Percentiles rank a stretch among this genome's conserved stretches.
Conservation (phyloP, 805 yeast species). For the Vanderwaltozyma polyspora region DNA sequence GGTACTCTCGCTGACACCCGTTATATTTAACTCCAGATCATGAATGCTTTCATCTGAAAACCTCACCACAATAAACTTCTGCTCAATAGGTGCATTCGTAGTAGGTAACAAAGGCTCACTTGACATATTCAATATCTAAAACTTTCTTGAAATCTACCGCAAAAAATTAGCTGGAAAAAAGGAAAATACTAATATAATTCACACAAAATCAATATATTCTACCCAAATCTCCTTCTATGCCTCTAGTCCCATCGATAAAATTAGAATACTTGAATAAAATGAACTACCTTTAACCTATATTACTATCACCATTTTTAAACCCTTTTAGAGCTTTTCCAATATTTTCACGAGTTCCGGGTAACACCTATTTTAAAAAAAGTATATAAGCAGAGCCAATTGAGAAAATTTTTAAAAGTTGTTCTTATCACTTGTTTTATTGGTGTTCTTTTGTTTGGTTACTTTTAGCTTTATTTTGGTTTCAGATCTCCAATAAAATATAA, state of each 20-base stretch:
- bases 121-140: conserved; percentile 7
- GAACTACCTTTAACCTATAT: neutral
- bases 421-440: too few species aligned
- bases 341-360: too few species aligned
- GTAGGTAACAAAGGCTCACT: conserved; percentile 13
- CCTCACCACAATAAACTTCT: conserved; percentile 13
- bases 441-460: too few species aligned
- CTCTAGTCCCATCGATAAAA: too few species aligned
- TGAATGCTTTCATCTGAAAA: conserved; percentile 21
- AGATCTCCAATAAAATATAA: conserved; percentile 12
- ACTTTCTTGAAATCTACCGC: neutral
- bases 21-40: conserved; percentile 20
- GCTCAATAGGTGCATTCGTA: conserved; percentile 1
- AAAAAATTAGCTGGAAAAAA: neutral
- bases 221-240: too few species aligned
- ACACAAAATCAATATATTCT: too few species aligned
- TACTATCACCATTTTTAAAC: neutral
- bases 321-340: neutral
- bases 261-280: too few species aligned
- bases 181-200: too few species aligned
- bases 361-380: too few species aligned
- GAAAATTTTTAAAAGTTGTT: too few species aligned
- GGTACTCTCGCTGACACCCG: conserved; percentile 12
- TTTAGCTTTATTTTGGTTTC: too few species aligned
- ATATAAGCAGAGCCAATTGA: too few species aligned